These are phyloP conservation scores for Singerocomus rubriflavus DNA, from an alignment of 1,284 basidiomycete species.

Conservation along the genomic window DNA sequence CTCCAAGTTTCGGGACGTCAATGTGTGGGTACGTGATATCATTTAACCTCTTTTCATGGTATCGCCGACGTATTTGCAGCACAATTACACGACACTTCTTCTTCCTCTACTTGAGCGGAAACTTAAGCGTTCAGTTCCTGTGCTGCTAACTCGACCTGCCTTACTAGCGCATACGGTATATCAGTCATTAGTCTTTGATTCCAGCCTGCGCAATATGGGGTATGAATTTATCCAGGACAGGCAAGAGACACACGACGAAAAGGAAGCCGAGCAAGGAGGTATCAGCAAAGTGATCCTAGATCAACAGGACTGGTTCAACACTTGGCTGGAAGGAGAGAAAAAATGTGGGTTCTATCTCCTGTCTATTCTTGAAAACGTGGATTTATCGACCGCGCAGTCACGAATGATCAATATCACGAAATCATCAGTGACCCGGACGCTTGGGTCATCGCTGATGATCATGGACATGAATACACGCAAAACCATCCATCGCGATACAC, in stretches of 20 bases:
- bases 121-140: slow-evolving; percentile 70
- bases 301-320: slow-evolving; percentile 83
- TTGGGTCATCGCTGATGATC: slow-evolving; percentile 82
- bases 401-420: slow-evolving; percentile 76
- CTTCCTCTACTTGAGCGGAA: slow-evolving; percentile 71
- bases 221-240: slow-evolving; percentile 50
- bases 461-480: slow-evolving; percentile 49
- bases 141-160: slow-evolving; percentile 75
- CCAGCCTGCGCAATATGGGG: slow-evolving; percentile 72
- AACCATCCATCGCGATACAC: slow-evolving; percentile 15
- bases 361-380: background rate
- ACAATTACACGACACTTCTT: slow-evolving; percentile 75
- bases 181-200: slow-evolving; percentile 87
- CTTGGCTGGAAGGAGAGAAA: slow-evolving; percentile 87
- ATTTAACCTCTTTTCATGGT: background rate
- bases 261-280: slow-evolving; percentile 61
- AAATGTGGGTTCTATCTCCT: slow-evolving; percentile 60
- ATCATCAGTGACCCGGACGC: slow-evolving; percentile 81
- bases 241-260: slow-evolving; percentile 40
- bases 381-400: slow-evolving; percentile 46
- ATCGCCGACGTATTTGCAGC: slow-evolving; percentile 41
- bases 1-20: slow-evolving; percentile 61
- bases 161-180: slow-evolving; percentile 95
- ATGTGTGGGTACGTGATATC: slow-evolving; percentile 64
- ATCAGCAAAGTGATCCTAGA: slow-evolving; percentile 80